Conservation (phyloP, 371 early-diverging fungal species). For the Apophysomyces elegans region DNA sequence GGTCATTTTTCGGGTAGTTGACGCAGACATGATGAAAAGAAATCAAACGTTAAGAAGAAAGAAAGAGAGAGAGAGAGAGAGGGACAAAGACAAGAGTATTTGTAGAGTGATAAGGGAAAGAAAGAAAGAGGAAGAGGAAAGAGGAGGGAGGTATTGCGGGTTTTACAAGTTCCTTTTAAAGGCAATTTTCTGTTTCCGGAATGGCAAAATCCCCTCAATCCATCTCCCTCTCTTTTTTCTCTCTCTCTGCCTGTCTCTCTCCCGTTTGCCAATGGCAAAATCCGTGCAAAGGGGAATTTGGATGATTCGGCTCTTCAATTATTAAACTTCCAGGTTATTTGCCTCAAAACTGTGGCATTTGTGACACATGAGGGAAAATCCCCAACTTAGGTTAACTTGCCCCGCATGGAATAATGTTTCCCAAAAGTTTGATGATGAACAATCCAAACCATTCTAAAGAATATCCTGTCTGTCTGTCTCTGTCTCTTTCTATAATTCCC, state of each 20-base stretch:
- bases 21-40: slow-evolving; percentile 11
- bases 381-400: no score
- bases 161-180: slow-evolving; percentile 2
- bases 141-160: not conserved
- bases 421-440: no score
- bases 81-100: not conserved
- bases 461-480: no score
- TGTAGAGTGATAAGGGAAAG: not conserved
- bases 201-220: slow-evolving; percentile 8
- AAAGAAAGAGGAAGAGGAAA: slow-evolving; percentile 11
- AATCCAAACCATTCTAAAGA: no score
- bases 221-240: not conserved
- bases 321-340: not conserved
- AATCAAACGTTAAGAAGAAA: not conserved
- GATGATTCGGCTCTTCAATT: not conserved
- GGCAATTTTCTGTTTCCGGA: slow-evolving; percentile 4
- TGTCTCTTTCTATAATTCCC: no score
- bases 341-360: not conserved
- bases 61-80: slow-evolving; percentile 11
- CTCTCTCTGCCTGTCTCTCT: not conserved
- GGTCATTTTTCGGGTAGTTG: slow-evolving; percentile 13
- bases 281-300: slow-evolving; percentile 7
- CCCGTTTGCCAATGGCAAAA: slow-evolving; percentile 16
- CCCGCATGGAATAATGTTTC: no score
- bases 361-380: no score